Base-by-base conservation (phyloP, 2,329 filamentous ascomycete species). In the Aciculosporium take region DNA sequence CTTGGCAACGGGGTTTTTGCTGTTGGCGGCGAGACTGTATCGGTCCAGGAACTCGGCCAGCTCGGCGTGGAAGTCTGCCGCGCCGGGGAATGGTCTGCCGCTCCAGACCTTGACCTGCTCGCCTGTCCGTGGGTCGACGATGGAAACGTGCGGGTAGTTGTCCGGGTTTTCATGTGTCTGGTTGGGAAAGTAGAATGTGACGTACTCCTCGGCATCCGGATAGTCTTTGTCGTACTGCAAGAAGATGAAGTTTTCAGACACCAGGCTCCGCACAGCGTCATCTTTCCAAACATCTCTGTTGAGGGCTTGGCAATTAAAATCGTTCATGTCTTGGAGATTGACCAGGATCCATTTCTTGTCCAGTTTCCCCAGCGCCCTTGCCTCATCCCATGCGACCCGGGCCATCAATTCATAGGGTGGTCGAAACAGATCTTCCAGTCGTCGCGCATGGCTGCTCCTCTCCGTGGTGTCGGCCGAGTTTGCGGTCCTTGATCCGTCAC, bases 281-380 rank as follows among this genome's bases (percentile, higher is more conserved):
- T 95, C 83, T 63, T 95, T 95, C 91, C 91, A 98, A 41, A 96
- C 78, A 57, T 98, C 91, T 34, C 91, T 76, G 57, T 98, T 98
- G 15, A 98, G 68, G 3, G 84, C 74, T 58, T 98, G 91, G 60
- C 91, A 98, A 60, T 91, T 84, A 59, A 98, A 98, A 53, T 94
- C 80, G 28, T 84, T 84, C 49, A 84, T 77, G 56, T 98, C 88
- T 61, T 98, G 91, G 13, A 98, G 79, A 57, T 98, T 96, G 47
- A 95, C 86, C 51, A 98, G 63, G 37, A 98, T 74, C 91, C 91
- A 98, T 60, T 94, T 95, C 67, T 86, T 79, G 23, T 80, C 72
- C 35, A 87, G 83, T 57, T 91, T 94, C 45, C 89, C 91, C 51
- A 87, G 71, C 13, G 88, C 76, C 41, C 91, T 77, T 12, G 86